These are phyloP conservation scores for Panellus pusillus DNA, from an alignment of 768 basidiomycete species.

Conservation along the genomic window DNA sequence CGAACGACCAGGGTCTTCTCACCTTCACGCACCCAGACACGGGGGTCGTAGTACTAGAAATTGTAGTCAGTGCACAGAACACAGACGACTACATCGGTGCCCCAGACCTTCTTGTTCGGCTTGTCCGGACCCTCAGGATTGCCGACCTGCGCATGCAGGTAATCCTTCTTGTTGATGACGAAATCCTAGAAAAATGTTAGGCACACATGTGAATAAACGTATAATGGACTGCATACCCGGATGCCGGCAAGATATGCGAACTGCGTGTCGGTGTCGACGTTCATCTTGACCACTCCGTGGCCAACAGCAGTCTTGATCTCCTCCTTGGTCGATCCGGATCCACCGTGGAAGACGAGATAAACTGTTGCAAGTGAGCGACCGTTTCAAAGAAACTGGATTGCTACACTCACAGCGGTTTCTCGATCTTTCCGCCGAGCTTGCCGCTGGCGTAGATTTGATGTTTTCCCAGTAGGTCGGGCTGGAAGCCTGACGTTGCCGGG, in stretches of 20 bases:
- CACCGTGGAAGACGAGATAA: slow-evolving; percentile 99
- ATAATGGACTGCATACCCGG: slow-evolving; percentile 46
- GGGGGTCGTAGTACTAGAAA: slow-evolving; percentile 83
- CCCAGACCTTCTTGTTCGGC: slow-evolving; percentile 94
- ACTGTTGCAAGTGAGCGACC: slow-evolving; percentile 36
- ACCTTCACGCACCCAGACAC: slow-evolving; percentile 98
- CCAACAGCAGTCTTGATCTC: slow-evolving; percentile 91
- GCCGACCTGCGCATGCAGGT: slow-evolving; percentile 88
- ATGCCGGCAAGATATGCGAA: slow-evolving; percentile 90
- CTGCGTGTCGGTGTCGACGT: slow-evolving; percentile 94
- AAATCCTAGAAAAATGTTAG: slow-evolving; percentile 62
- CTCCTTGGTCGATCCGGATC: slow-evolving; percentile 94
- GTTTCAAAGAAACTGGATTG: not conserved
- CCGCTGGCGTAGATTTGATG: slow-evolving; percentile 78
- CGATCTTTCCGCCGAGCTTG: slow-evolving; percentile 61
- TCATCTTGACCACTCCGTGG: slow-evolving; percentile 98
- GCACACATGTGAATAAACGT: not conserved
- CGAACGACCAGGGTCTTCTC: slow-evolving; percentile 88
- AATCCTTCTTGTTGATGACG: slow-evolving; percentile 79
- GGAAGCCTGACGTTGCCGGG: slow-evolving; percentile 95
- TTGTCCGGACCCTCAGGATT: slow-evolving; percentile 98
- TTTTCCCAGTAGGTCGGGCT: slow-evolving; percentile 87
- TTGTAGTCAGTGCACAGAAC: not conserved
- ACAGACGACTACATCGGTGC: not conserved
- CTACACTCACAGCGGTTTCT: slow-evolving; percentile 79